Evolutionary conservation across 805 yeast species (phyloP), one percentile per base, ranked within the genome.

Genomic region (Torulaspora franciscae): DNA sequence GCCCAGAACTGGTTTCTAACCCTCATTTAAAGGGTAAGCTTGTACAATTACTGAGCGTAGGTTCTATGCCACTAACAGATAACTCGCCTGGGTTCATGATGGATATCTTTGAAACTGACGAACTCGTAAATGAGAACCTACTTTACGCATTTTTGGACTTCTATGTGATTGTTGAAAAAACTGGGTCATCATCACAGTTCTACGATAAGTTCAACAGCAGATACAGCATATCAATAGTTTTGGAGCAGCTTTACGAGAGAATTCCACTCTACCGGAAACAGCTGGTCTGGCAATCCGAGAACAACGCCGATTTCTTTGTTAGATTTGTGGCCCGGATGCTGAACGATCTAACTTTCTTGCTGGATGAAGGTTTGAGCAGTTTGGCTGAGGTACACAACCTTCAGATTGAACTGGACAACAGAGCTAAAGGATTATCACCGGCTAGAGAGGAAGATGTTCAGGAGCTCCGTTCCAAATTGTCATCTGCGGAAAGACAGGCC

Each of bases 201-300:
- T 91, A 91, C 64, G 99, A 93, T 65, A 93, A 93, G 67, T 93
- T 93, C 69, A 90, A 88, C 64, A 79, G 87, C 35, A 77, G 99
- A 63, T 91, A 81, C 65, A 83, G 87, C 61, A 86, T 93, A 24
- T 84, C 96, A 0, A 77, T 77, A 37, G 83, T 93, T 27, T 68
- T 93, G 56, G 91, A 88, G 62, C 81, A 81, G 54, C 69, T 93
- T 43, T 93, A 97, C 95, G 40, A 52, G 24, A 76, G 80, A 47
- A 78, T 79, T 54, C 82, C 81, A 17, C 61, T 70, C 25, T 91
- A 86, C 66, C 77, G 83, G 47, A 64, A 67, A 5, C 93, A 86
- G 64, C 75, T 93, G 57, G 77, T 76, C 37, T 65, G 72, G 43
- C 90, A 85, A 59, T 78, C 95, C 17, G 71, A 69, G 25, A 67